Evolutionary conservation across 129 eudicot genomes (phyloP).

Genomic region (Lactuca saligna): DNA sequence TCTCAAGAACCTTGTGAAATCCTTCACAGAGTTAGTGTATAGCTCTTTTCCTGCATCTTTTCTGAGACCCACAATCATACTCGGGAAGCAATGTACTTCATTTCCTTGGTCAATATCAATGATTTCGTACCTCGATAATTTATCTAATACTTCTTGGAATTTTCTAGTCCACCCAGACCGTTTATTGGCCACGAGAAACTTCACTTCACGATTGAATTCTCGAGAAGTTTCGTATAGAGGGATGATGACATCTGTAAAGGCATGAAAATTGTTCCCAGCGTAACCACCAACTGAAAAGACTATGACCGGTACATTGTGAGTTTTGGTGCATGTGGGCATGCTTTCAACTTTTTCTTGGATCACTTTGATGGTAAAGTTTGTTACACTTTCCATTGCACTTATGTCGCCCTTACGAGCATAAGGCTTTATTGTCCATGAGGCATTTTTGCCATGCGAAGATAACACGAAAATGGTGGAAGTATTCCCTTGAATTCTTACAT

Average conservation of each 20-base stretch:
- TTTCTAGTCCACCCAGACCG: constrained; percentile 38
- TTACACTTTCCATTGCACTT: constrained; percentile 43
- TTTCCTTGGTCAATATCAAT: constrained; percentile 52
- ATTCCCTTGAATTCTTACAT: constrained; percentile 64
- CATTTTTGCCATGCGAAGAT: constrained; percentile 8
- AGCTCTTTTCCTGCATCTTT: constrained; percentile 42
- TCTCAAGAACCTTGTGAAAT: constrained; percentile 51
- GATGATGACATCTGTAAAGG: constrained; percentile 52
- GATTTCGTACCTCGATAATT: constrained; percentile 52
- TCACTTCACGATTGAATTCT: constrained; percentile 42
- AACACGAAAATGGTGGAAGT: constrained; percentile 53
- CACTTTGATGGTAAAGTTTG: constrained; percentile 19
- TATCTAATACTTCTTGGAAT: constrained; percentile 33
- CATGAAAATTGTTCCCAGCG: constrained; percentile 68
- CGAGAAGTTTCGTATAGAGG: constrained; percentile 62
- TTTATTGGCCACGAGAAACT: constrained; percentile 45
- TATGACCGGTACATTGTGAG: constrained; percentile 47
- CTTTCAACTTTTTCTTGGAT: constrained; percentile 10
- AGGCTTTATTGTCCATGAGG: constrained; percentile 49
- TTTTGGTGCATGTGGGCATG: constrained; percentile 50
- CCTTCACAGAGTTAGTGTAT: constrained; percentile 35
- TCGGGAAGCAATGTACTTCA: constrained; percentile 62
- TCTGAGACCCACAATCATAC: constrained; percentile 57
- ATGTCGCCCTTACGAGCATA: constrained; percentile 65
- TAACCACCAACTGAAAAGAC: constrained; percentile 71